Base-by-base conservation (phyloP, 2,329 filamentous ascomycete genomes). In the Pseudogymnoascus sp. region DNA sequence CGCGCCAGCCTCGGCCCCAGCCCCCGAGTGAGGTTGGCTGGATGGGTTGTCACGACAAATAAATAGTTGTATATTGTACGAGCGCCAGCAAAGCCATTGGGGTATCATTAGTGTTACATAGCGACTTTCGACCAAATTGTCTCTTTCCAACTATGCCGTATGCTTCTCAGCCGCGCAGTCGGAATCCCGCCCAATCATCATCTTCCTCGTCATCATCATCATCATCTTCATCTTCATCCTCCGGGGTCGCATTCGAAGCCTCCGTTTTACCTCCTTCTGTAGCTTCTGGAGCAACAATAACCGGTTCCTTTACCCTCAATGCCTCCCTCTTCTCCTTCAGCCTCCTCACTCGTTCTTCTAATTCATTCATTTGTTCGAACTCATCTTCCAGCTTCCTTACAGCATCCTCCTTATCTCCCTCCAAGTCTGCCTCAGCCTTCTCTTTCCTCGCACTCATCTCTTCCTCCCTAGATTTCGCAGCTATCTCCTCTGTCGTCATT, bases 351-450 rank as follows among this genome's bases (percentile, higher is more conserved):
- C 89, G 82, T 59, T 84, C 83, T 72, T 93, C 90, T 50, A 93
- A 79, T 69, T 86, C 83, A 70, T 89, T 86, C 89, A 93, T 93
- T 70, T 92, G 86, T 62, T 91, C 89, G 66, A 93, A 88, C 72
- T 93, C 90, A 39, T 86, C 84, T 73, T 91, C 87, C 61, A 92
- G 74, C 30, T 87, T 85, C 20, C 87, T 80, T 41, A 82, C 83
- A 1, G 90, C 89, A 68, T 94, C 90, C 71, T 94, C 90, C 61
- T 83, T 83, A 70, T 92, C 89, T 38, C 86, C 87, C 61, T 82
- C 81, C 1, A 85, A 70, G 67, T 84, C 76, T 2, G 78, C 78
- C 60, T 86, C 82, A 41, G 80, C 77, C 64, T 76, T 78, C 38
- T 75, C 79, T 65, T 65, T 76, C 65, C 67, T 78, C 68, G 78